Base-by-base conservation (phyloP, 2,329 filamentous ascomycete species). In the Didymella keratinophila region DNA sequence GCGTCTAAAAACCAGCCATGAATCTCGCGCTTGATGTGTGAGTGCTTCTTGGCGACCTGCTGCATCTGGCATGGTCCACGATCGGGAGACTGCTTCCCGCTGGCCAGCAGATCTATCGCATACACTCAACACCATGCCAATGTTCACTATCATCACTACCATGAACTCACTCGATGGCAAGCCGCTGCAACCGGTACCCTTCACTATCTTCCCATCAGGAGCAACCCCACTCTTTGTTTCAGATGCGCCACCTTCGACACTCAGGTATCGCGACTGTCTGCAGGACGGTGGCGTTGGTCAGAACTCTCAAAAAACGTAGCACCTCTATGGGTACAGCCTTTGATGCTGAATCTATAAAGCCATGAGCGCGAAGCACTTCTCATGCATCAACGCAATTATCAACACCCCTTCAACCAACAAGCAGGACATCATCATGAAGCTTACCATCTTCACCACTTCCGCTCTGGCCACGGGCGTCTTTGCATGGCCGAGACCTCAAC, bases 401-500 rank as follows among this genome's bases (percentile, higher is more conserved):
- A 14, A 16, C 23, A 41, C 16, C 18, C 18, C n/a, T 18, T 37
- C n/a, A 37, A 18, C 18, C 20, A 8, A 8, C 21, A 20, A 23
- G n/a, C 12, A 28, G 9, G 9, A 48, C 16, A 14, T 16, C 14
- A 41, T 1, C 10, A 49, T 49, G 46, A 49, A 30, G 34, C 18
- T 25, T 41, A 28, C 46, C 23, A 49, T 49, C 23, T 20, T 49
- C 7, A 14, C 39, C 10, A 21, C 34, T 30, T 49, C 46, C 8
- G 16, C 23, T 16, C 25, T 49, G 34, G 16, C n/a, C 30, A 30
- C 34, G 2, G 36, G 23, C 16, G 46, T 21, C 12, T 11, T 49
- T 18, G 46, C 46, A 16, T 49, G 16, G 46, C 46, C 46, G 3
- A 49, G 41, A 1, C 46, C 46, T 18, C 46, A 49, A n/a, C 34